Conservation (phyloP, 208 protist genomes). For the Naegleria fowleri region DNA sequence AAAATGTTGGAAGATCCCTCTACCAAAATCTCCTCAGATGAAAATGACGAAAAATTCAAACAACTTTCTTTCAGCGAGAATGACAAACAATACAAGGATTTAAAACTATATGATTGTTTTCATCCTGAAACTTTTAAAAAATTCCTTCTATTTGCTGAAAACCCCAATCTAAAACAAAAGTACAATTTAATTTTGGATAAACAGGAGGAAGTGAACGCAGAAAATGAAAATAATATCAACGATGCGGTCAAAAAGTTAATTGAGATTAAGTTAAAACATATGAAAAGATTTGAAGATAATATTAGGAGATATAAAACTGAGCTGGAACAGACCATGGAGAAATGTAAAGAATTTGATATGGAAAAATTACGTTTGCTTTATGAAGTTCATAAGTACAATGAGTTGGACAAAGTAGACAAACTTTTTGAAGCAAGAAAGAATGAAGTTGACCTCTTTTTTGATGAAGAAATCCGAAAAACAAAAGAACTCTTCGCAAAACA, state of each 20-base stretch:
- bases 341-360: slow-evolving; percentile 25
- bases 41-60: not conserved
- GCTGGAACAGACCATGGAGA: not conserved
- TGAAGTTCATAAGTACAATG: slow-evolving; percentile 23
- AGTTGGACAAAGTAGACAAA: not conserved
- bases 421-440: not conserved
- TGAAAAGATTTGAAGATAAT: not conserved
- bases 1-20: not conserved
- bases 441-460: not conserved
- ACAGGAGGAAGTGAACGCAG: not conserved
- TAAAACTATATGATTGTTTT: not conserved
- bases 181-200: not conserved
- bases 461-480: not conserved
- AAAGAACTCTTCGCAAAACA: not conserved
- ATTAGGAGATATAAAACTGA: not conserved
- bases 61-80: not conserved
- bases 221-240: slow-evolving; percentile 5
- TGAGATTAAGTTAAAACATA: not conserved
- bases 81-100: slow-evolving; percentile 1
- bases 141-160: not conserved
- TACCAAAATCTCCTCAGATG: not conserved
- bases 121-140: not conserved
- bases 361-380: not conserved
- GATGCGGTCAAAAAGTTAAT: not conserved
- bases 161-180: not conserved